These are phyloP conservation scores for Alternaria tenuissima DNA, from an alignment of 2,329 filamentous ascomycete species.

Conservation along the genomic window DNA sequence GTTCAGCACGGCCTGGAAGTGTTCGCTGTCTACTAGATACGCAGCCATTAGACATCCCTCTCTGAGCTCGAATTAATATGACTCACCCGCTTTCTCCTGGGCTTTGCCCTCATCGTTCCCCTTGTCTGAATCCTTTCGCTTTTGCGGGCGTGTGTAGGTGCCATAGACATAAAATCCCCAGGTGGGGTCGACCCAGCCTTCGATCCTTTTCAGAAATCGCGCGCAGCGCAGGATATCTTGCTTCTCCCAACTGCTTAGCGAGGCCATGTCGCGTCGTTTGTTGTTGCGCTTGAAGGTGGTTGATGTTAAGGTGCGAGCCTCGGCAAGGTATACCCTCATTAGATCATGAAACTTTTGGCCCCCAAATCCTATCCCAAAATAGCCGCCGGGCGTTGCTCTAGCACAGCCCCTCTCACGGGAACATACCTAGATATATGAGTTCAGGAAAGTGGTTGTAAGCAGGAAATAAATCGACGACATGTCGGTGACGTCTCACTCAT, in stretches of 20 bases:
- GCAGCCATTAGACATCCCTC: background rate
- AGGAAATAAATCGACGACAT: no score
- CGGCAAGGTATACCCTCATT: no score
- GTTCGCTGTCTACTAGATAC: background rate
- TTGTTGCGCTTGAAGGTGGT: background rate
- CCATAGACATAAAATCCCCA: conserved; percentile 8
- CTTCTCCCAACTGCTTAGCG: conserved; percentile 3
- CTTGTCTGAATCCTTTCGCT: conserved; percentile 1
- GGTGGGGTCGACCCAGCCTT: conserved; percentile 1
- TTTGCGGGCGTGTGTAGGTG: conserved; percentile 5
- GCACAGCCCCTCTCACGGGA: no score
- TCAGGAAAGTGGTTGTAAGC: no score
- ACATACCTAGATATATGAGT: no score
- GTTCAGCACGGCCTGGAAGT: background rate
- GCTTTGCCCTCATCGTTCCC: background rate
- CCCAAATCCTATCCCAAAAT: no score
- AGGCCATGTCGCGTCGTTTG: background rate
- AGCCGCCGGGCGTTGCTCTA: no score
- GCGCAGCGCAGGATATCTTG: conserved; percentile 6
- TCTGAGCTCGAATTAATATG: background rate
- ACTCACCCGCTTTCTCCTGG: background rate
- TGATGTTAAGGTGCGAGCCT: background rate
- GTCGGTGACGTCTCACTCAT: no score
- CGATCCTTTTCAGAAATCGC: conserved; percentile 1
- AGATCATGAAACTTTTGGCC: no score